Evolutionary conservation across 2,329 filamentous ascomycete species (phyloP), one percentile per base, ranked within the genome.

Genomic region (Aspergillus novoparasiticus): DNA sequence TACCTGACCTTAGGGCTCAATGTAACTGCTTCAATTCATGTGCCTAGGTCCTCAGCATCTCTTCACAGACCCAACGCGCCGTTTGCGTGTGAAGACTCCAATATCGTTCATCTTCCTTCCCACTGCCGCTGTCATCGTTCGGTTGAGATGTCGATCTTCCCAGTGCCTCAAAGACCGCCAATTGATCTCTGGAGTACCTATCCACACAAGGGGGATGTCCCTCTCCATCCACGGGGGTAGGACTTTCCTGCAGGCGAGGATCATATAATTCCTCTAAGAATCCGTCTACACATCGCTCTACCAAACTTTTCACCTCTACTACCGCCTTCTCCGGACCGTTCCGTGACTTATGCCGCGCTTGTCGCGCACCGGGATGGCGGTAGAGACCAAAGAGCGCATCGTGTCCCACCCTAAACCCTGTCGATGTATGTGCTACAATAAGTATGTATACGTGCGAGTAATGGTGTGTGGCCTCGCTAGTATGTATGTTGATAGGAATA

Each of bases 121-220:
- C 68, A 28, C 63, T 36, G 50, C 26, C 68, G 21, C 62, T 63
- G 28, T 55, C 26, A 14, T 19, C 19, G 59, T 28, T 57, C 30
- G 6, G 28, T 57, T 48, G 34, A 34, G 36, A 65, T 3, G 23
- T 73, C 71, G n/a, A 70, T 72, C 75, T 67, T 5, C 84, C 84
- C 23, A 89, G 72, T 19, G 84, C 84, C 69, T 88, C 85, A 62
- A 87, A 89, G 0, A 89, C 79, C 1, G 87, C 83, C 30, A 89
- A 66, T 68, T 89, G 86, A 72, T 89, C 87, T 50, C 84, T 76
- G 81, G 87, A 80, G 64, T 81, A 79, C 69, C 82, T 79, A 67
- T 89, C 86, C 4, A 87, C 81, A 66, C 80, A 84, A 0, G 83
- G 81, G 58, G 57, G 63, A 46, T 32, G 67, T 11, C 34, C 30